Conservation (phyloP, 768 basidiomycete genomes). For the Floccularia luteovirens region DNA sequence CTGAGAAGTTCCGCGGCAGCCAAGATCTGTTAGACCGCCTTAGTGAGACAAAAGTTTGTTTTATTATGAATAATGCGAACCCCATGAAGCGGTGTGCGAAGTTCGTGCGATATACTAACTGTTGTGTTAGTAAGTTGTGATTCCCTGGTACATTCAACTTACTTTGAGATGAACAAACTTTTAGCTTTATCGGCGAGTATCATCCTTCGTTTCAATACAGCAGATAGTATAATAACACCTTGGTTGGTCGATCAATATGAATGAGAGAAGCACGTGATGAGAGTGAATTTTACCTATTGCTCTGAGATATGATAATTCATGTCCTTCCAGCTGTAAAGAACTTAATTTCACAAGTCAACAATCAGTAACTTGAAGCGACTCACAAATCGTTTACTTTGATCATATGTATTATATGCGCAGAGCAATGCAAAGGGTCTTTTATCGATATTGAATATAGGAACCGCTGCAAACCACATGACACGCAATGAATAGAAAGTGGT, state of each 20-base stretch:
- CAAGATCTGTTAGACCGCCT: slow-evolving; percentile 53
- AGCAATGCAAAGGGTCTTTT: slow-evolving; percentile 87
- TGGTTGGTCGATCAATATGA: slow-evolving; percentile 3
- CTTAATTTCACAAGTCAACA: slow-evolving; percentile 6
- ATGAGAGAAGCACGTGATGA: background rate
- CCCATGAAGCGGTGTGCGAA: slow-evolving; percentile 88
- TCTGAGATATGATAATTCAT: slow-evolving; percentile 84
- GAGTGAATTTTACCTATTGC: slow-evolving; percentile 57
- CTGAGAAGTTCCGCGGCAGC: slow-evolving; percentile 88
- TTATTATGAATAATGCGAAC: slow-evolving; percentile 25
- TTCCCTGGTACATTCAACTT: slow-evolving; percentile 13
- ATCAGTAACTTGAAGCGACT: slow-evolving; percentile 14
- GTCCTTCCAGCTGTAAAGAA: slow-evolving; percentile 65
- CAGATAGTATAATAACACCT: slow-evolving; percentile 90
- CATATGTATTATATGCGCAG: slow-evolving; percentile 84
- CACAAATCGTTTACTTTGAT: slow-evolving; percentile 77
- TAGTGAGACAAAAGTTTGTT: background rate
- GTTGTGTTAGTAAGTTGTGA: background rate
- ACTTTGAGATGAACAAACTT: slow-evolving; percentile 90
- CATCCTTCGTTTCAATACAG: slow-evolving; percentile 89
- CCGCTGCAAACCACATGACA: slow-evolving; percentile 37
- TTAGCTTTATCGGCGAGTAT: slow-evolving; percentile 93
- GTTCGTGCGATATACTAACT: slow-evolving; percentile 79
- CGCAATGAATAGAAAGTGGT: background rate
- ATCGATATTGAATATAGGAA: slow-evolving; percentile 91